These are phyloP conservation scores for Catunica adiposa DNA, from an alignment of 2,329 filamentous ascomycete genomes.

Conservation along the genomic window DNA sequence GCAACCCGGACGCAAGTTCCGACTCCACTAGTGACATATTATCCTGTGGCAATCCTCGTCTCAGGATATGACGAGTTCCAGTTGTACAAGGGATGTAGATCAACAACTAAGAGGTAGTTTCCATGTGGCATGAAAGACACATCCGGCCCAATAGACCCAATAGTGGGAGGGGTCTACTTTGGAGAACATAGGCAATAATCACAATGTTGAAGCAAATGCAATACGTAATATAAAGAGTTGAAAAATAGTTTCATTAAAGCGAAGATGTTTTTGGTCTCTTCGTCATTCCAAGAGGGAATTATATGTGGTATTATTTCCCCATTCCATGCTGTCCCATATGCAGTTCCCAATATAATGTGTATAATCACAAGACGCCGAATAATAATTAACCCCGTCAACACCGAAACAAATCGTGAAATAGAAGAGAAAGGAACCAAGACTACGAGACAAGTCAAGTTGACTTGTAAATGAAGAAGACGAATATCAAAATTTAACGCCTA, in stretches of 20 bases:
- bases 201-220: neutral
- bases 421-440: conserved; percentile 8
- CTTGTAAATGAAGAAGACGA: neutral
- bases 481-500: neutral
- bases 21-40: no score
- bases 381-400: neutral
- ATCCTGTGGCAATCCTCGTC: no score
- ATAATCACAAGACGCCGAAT: neutral
- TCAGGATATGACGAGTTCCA: no score
- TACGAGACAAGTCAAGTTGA: neutral
- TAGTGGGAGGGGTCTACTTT: no score
- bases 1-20: no score
- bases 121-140: no score
- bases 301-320: neutral
- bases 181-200: no score
- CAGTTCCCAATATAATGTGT: neutral
- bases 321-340: neutral
- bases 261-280: neutral
- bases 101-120: no score
- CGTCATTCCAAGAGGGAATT: neutral
- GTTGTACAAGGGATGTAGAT: no score
- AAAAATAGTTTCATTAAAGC: neutral
- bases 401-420: conserved; percentile 6
- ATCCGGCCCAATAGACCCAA: no score
- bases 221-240: neutral